Conservation (phyloP, 257 asterid species). For the Ophiorrhiza pumila region DNA sequence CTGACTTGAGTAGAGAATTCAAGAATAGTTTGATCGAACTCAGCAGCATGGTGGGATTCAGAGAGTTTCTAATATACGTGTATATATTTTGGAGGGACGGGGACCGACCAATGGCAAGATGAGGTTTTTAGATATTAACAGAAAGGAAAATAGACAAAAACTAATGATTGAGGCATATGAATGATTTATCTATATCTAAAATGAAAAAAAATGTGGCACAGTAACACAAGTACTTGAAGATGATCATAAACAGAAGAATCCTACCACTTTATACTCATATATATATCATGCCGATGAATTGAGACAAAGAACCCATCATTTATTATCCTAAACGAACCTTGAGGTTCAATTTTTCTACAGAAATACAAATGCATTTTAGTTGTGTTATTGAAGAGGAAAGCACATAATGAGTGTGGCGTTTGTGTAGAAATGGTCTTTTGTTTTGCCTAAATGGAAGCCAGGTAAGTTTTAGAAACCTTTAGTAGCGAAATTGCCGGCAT, state of each 20-base stretch:
- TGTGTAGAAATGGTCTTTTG: neutral
- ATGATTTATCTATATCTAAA: conserved; percentile 8
- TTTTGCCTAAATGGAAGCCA: conserved; percentile 12
- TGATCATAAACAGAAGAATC: neutral
- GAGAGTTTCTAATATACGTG: neutral
- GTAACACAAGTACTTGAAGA: neutral
- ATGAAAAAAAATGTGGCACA: neutral
- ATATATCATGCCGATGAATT: neutral
- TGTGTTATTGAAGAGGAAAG: neutral
- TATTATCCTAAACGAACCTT: neutral
- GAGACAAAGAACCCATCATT: neutral
- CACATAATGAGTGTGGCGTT: neutral
- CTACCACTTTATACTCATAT: neutral
- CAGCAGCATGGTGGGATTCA: conserved; percentile 25
- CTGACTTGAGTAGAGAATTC: conserved; percentile 20
- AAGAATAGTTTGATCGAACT: conserved; percentile 30
- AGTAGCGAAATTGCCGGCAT: conserved; percentile 27
- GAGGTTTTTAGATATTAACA: neutral
- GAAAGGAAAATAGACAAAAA: conserved; percentile 8
- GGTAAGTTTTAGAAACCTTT: neutral
- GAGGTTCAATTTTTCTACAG: neutral
- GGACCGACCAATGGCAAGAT: neutral
- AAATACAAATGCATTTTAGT: neutral
- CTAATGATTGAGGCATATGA: conserved; percentile 11
- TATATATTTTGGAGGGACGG: neutral